phyloP scores from a whole-genome alignment of 208 protist species.

The Vickermania spadyakhi region DNA sequence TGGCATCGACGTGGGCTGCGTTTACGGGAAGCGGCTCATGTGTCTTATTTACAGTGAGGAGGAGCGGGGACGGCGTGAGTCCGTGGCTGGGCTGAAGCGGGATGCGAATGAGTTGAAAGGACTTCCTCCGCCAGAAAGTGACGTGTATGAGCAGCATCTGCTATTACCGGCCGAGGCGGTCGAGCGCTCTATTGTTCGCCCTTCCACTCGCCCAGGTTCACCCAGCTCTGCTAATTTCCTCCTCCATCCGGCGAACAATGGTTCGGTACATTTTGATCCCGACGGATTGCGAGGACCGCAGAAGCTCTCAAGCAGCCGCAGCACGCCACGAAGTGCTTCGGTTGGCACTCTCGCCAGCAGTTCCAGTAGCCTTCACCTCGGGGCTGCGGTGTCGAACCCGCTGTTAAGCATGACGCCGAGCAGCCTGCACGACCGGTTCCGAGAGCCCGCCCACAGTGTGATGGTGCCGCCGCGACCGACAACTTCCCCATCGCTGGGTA shows the following conservation, averaged over 20 bases:
- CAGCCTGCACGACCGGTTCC: too few relatives aligned
- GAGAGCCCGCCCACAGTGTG: neutral
- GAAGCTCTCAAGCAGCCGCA: too few relatives aligned
- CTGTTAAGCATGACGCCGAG: neutral
- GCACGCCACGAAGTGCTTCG: too few relatives aligned
- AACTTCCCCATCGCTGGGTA: neutral
- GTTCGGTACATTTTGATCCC: too few relatives aligned
- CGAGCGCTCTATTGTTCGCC: constrained; percentile 36
- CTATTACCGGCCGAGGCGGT: constrained; percentile 39
- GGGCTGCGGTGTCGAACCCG: neutral
- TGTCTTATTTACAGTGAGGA: constrained; percentile 53
- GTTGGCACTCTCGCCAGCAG: too few relatives aligned
- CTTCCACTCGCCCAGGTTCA: too few relatives aligned
- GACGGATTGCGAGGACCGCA: too few relatives aligned
- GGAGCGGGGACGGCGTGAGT: constrained; percentile 38
- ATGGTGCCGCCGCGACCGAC: neutral
- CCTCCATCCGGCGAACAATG: too few relatives aligned
- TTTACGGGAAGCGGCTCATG: constrained; percentile 78
- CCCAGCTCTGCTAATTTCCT: too few relatives aligned
- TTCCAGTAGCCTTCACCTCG: neutral
- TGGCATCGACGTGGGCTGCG: constrained; percentile 88
- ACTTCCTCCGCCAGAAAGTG: constrained; percentile 51
- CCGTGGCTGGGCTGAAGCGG: constrained; percentile 59
- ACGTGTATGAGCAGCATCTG: constrained; percentile 63
- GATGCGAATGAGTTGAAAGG: constrained; percentile 53